These are phyloP conservation scores for Kodamaea laetipori DNA, from an alignment of 805 yeast species.

Conservation along the genomic window DNA sequence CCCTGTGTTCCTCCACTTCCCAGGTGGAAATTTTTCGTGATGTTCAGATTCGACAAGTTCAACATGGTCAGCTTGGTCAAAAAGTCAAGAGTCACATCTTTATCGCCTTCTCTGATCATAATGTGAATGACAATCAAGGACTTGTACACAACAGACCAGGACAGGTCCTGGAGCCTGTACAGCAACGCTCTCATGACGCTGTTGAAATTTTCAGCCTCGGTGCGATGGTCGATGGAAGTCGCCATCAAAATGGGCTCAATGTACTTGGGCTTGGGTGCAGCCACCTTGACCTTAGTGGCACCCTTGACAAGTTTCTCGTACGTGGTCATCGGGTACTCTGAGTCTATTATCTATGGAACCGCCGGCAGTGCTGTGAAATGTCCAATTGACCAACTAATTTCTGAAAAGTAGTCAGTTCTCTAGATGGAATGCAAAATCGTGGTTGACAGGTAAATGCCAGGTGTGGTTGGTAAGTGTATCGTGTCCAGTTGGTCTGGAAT, in stretches of 20 bases:
- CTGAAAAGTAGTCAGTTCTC: no score
- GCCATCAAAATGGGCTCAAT: conserved; percentile 87
- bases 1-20: conserved; percentile 28
- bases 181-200: conserved; percentile 68
- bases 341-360: not conserved
- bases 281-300: conserved; percentile 60
- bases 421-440: no score
- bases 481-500: no score
- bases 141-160: conserved; percentile 93
- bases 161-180: conserved; percentile 66
- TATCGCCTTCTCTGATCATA: conserved; percentile 90
- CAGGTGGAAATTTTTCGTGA: conserved; percentile 39
- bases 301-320: conserved; percentile 74
- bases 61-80: conserved; percentile 53
- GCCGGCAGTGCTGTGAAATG: not conserved
- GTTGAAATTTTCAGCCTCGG: conserved; percentile 54
- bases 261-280: conserved; percentile 97
- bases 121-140: conserved; percentile 82
- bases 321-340: conserved; percentile 49
- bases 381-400: no score
- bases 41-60: conserved; percentile 40
- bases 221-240: conserved; percentile 51
- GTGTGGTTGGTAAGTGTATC: no score
- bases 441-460: no score
- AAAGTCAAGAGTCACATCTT: conserved; percentile 68